Evolutionary conservation across 257 asterid species (phyloP).

Genomic region (Capsicum chinense): DNA sequence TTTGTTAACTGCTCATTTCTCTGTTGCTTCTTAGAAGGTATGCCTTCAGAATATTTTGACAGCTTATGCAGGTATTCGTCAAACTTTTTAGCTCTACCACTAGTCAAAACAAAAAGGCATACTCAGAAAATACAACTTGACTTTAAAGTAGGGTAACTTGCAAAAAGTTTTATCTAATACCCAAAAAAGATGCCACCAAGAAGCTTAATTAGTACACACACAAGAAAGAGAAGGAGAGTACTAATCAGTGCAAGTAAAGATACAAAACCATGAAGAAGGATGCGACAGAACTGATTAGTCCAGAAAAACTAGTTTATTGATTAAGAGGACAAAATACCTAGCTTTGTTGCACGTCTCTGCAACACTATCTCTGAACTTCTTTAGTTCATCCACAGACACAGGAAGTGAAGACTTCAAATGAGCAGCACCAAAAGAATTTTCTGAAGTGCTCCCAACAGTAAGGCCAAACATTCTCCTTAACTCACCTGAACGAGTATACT

Average conservation of each 20-base stretch:
- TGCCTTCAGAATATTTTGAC: constrained; percentile 58
- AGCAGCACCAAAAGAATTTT: constrained; percentile 60
- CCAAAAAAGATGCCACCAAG: constrained; percentile 21
- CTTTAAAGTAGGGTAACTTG: constrained; percentile 11
- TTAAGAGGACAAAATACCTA: constrained; percentile 53
- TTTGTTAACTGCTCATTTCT: constrained; percentile 64
- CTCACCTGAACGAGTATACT: constrained; percentile 59
- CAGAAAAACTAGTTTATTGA: constrained; percentile 14
- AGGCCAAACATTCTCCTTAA: constrained; percentile 68
- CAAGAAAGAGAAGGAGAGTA: constrained; percentile 21
- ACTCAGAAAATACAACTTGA: constrained; percentile 24
- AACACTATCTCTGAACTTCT: constrained; percentile 60
- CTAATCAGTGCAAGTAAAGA: neutral
- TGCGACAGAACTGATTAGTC: constrained; percentile 20
- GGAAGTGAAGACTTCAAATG: constrained; percentile 73
- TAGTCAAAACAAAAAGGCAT: constrained; percentile 46
- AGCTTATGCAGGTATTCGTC: constrained; percentile 75
- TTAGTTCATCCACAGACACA: constrained; percentile 67
- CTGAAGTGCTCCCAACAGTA: constrained; percentile 65
- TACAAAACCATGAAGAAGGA: neutral
- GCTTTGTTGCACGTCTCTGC: constrained; percentile 71
- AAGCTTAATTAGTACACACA: neutral
- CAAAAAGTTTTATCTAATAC: constrained; percentile 22
- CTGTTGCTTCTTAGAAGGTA: constrained; percentile 75
- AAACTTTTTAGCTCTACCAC: constrained; percentile 79